Conservation (phyloP, 2,329 filamentous ascomycete genomes). For the Mycosphaerella sp. region DNA sequence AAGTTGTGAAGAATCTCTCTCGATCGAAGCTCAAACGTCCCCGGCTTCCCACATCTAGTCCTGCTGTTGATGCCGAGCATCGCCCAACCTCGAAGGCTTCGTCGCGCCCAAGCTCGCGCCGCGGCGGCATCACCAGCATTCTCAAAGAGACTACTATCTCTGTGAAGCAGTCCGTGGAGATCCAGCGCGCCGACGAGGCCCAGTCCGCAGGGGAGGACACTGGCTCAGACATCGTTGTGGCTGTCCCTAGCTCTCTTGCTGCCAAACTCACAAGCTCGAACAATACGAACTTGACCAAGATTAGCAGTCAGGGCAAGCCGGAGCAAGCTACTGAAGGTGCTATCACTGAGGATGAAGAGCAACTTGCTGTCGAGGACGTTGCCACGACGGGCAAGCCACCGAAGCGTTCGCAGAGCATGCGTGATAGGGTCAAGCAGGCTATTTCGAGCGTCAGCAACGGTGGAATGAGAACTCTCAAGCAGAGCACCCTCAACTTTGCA, state of each 20-base stretch:
- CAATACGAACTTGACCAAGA: slow-evolving; percentile 9
- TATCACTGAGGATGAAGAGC: neutral
- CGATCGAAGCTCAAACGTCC: slow-evolving; percentile 13
- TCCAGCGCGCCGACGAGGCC: slow-evolving; percentile 12
- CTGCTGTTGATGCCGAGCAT: slow-evolving; percentile 14
- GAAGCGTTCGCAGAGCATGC: slow-evolving; percentile 11
- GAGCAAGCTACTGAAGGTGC: neutral
- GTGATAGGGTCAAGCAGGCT: slow-evolving; percentile 13
- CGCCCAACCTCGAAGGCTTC: slow-evolving; percentile 14
- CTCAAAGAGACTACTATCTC: slow-evolving; percentile 16
- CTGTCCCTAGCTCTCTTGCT: neutral
- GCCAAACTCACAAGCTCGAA: slow-evolving; percentile 7
- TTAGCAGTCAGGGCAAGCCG: slow-evolving; percentile 1
- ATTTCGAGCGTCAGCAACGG: slow-evolving; percentile 12
- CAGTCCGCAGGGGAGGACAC: slow-evolving; percentile 8
- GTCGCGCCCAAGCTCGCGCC: slow-evolving; percentile 2
- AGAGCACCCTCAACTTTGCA: slow-evolving; percentile 17
- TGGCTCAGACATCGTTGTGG: slow-evolving; percentile 2
- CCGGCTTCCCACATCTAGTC: slow-evolving; percentile 22
- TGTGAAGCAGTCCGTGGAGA: slow-evolving; percentile 14
- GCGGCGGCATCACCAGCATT: slow-evolving; percentile 7
- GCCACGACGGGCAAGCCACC: slow-evolving; percentile 4
- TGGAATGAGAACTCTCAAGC: slow-evolving; percentile 10
- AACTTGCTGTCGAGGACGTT: neutral
- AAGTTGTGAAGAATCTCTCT: slow-evolving; percentile 11